Evolutionary conservation across 2,329 filamentous ascomycete species (phyloP).

Genomic region (Magnaporthiopsis rhizophila): DNA sequence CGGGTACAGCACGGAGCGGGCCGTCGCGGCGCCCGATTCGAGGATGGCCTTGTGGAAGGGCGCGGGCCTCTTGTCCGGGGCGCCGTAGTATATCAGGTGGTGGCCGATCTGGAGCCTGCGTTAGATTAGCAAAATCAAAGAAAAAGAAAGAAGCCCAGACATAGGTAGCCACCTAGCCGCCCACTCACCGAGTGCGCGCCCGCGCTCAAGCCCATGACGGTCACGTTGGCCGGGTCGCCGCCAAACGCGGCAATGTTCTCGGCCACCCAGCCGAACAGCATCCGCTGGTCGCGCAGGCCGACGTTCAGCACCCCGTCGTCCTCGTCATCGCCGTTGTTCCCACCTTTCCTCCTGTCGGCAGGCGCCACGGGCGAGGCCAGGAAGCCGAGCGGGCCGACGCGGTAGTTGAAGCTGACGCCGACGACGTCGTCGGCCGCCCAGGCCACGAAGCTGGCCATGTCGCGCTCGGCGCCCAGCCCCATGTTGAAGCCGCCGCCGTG

Average conservation of each 20-base stretch:
- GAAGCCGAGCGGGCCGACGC: conserved; percentile 63
- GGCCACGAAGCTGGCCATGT: conserved; percentile 54
- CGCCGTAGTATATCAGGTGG: conserved; percentile 47
- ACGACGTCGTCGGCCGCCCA: conserved; percentile 46
- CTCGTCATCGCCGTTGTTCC: conserved; percentile 22
- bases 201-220: conserved; percentile 53
- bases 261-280: conserved; percentile 51
- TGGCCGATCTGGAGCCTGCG: conserved; percentile 65
- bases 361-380: conserved; percentile 36
- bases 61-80: conserved; percentile 26
- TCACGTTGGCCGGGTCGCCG: conserved; percentile 49
- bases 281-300: conserved; percentile 54
- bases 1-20: conserved; percentile 43
- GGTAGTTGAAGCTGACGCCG: conserved; percentile 53
- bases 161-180: no score
- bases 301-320: conserved; percentile 52
- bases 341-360: not conserved
- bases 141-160: no score
- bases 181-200: conserved; percentile 51
- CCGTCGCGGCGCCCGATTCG: conserved; percentile 48
- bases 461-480: conserved; percentile 42
- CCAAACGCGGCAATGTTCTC: conserved; percentile 53
- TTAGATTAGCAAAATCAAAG: no score
- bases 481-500: conserved; percentile 58
- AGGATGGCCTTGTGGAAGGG: conserved; percentile 47